phyloP scores from a whole-genome alignment of 371 early-diverging fungal species.

The Mortierella sp. region DNA sequence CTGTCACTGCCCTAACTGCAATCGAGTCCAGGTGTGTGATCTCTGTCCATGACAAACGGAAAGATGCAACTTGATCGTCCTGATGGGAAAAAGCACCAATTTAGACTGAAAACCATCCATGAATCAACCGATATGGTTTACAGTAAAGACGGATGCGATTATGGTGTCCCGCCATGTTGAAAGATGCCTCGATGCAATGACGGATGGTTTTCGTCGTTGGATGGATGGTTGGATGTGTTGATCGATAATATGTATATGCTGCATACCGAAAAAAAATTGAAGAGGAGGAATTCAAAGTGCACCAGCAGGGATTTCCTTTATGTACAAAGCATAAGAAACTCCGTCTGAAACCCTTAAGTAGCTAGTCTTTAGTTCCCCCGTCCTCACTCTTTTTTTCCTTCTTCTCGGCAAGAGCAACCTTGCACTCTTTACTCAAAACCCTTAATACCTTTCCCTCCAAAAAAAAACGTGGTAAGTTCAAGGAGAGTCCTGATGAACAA shows the following conservation, averaged over 20 bases:
- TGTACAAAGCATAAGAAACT: neutral
- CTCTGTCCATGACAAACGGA: neutral
- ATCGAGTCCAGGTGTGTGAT: neutral
- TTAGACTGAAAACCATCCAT: neutral
- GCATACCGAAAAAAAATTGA: constrained; percentile 41
- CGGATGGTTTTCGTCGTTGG: constrained; percentile 15
- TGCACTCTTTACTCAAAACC: constrained; percentile 7
- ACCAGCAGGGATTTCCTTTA: neutral
- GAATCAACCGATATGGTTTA: neutral
- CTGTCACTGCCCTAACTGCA: neutral
- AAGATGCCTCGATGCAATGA: constrained; percentile 14
- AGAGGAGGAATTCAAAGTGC: constrained; percentile 28
- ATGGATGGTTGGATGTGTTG: constrained; percentile 26
- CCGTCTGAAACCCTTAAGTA: neutral
- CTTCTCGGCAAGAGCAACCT: constrained; percentile 5
- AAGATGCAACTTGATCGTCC: neutral
- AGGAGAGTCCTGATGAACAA: neutral
- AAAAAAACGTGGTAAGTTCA: constrained; percentile 14
- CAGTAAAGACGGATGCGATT: neutral
- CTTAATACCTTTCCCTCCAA: constrained; percentile 1
- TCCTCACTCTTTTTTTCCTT: constrained; percentile 4
- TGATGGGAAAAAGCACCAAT: neutral
- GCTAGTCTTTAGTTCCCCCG: neutral
- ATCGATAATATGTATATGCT: neutral
- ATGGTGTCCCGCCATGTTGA: neutral